Evolutionary conservation across 129 eudicot genomes (phyloP), one percentile per base, ranked within the genome.

Genomic region (Deinandra increscens): DNA sequence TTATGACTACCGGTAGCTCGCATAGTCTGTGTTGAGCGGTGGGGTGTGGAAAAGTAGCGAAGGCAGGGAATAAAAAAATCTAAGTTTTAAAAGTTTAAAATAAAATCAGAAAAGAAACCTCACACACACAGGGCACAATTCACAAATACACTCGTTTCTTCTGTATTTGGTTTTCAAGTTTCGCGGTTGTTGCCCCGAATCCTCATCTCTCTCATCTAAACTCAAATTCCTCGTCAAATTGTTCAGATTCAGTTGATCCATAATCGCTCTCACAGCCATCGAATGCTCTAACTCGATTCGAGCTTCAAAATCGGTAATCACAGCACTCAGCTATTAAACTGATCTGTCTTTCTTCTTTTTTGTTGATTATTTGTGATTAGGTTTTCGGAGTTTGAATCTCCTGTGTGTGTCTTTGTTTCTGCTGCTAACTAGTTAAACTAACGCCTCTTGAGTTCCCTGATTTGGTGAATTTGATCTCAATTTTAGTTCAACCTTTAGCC

Each of bases 111-210:
- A 46, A 72, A 50, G 45, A 72, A 60, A 18, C 69, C 20, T 72
- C 49, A 58, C 19, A 29, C 19, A 4, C 13, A 26, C 31, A 26
- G 31, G 31, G 31, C 62, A 55, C 62, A 58, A 12, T 7, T 59
- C 44, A 66, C 62, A 66, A 59, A 79, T 33, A 38, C 20, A 23
- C 65, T 60, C 51, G 61, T 33, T 75, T 67, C 71, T n/a, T 54
- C 50, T 53, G 18, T 14, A 64, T 64, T 77, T 64, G 70, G 68
- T 78, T 78, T 84, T 84, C 75, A 84, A 84, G 78, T 84, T 84
- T 84, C 88, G 88, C 88, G 88, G 88, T 84, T 78, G 78, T 69
- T 66, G 72, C 83, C 85, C 79, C 79, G 67, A 83, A 58, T 73
- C 73, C 72, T 59, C 78, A 9, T 39, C 75, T 58, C 45, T 75